Conservation (phyloP, 2,329 filamentous ascomycete species). For the Coleophoma eucalyptorum region DNA sequence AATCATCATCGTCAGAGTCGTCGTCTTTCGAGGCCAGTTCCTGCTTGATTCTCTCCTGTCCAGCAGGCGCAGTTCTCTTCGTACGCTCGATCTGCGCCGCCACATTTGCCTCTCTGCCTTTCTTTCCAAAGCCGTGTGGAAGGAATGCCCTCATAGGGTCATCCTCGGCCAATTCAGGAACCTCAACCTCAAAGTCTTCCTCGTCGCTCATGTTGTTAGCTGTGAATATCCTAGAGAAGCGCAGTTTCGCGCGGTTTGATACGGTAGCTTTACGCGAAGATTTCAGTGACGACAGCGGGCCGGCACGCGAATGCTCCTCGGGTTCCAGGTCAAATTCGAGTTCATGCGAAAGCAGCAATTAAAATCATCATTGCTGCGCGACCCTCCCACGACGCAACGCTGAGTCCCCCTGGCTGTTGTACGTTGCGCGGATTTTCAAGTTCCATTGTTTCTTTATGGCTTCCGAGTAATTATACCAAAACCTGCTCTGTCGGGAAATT, state of each 20-base stretch:
- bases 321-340: too few species aligned
- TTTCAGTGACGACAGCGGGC: too few species aligned
- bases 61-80: conserved; percentile 46
- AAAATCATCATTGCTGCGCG: too few species aligned
- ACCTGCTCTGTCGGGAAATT: too few species aligned
- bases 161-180: conserved; percentile 50
- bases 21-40: conserved; percentile 30
- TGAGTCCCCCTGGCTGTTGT: too few species aligned
- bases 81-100: conserved; percentile 78
- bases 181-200: conserved; percentile 55
- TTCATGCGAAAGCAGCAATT: too few species aligned
- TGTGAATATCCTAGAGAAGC: too few species aligned
- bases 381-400: too few species aligned
- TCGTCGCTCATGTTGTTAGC: conserved; percentile 50
- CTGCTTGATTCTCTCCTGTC: conserved; percentile 21
- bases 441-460: conserved; percentile 3
- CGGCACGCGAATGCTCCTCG: too few species aligned
- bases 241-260: too few species aligned
- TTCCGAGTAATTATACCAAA: background rate
- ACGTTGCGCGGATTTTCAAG: background rate
- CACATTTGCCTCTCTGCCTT: conserved; percentile 68
- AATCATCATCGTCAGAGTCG: conserved; percentile 38
- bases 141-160: conserved; percentile 75
- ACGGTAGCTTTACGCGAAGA: too few species aligned
- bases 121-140: conserved; percentile 82